Percentiles rank a stretch among this genome's conserved stretches.
These are phyloP conservation scores for Termitomyces sp. DNA, from an alignment of 768 basidiomycete genomes.

Conservation along the genomic window DNA sequence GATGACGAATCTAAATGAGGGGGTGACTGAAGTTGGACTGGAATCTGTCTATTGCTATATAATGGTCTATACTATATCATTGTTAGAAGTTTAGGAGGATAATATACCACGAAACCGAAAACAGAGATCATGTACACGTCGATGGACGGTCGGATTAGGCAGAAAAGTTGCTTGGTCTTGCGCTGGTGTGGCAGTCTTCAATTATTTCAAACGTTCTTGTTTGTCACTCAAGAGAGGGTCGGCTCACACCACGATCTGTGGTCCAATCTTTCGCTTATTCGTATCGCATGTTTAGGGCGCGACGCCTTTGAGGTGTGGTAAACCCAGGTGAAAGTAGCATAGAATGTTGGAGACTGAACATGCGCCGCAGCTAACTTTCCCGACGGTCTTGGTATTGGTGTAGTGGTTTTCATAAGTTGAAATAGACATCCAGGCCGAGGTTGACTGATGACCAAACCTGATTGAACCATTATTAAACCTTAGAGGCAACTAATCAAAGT, in stretches of 20 bases:
- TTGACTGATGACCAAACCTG: too few relatives aligned
- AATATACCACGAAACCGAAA: background rate
- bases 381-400: too few relatives aligned
- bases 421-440: too few relatives aligned
- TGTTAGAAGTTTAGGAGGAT: background rate
- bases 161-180: background rate
- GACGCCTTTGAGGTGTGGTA: background rate
- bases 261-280: background rate
- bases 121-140: background rate
- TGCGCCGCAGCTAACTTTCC: too few relatives aligned
- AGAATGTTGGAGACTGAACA: too few relatives aligned
- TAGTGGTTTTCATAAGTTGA: too few relatives aligned
- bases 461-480: too few relatives aligned
- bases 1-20: background rate
- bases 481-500: too few relatives aligned
- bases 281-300: conserved; percentile 11
- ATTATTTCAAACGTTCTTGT: background rate
- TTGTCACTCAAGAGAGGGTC: too few relatives aligned
- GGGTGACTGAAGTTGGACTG: background rate
- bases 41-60: background rate
- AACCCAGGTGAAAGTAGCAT: background rate
- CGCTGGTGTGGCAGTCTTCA: background rate
- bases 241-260: too few relatives aligned
- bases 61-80: background rate
- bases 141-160: too few relatives aligned